Percentiles rank a stretch among this genome's conserved stretches.
phyloP scores from a whole-genome alignment of 768 basidiomycete genomes.

The Termitomyces sp. region DNA sequence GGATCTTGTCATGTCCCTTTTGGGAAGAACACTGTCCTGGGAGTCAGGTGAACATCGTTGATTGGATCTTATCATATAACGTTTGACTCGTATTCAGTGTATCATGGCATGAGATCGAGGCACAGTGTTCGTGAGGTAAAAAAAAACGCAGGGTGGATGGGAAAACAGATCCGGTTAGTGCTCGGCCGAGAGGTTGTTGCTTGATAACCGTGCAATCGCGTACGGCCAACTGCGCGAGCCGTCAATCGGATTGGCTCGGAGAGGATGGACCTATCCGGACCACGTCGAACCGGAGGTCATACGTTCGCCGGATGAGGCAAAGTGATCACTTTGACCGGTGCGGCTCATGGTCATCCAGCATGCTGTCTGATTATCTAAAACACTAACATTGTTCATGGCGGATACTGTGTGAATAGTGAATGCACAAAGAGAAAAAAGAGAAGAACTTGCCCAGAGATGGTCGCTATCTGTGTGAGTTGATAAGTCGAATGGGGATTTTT shows the following conservation, averaged over 20 bases:
- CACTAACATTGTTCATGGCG: neutral
- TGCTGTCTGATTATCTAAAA: neutral
- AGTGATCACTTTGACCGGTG: neutral
- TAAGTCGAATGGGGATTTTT: neutral
- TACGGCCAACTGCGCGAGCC: neutral
- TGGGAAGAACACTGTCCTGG: neutral
- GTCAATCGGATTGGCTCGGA: too few relatives aligned
- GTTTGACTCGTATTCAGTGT: too few relatives aligned
- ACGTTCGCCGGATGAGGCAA: neutral
- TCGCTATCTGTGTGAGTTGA: neutral
- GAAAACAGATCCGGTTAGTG: neutral
- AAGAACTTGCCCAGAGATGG: neutral
- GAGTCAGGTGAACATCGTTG: neutral
- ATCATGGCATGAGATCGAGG: neutral
- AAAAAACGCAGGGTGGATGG: neutral
- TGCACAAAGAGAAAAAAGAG: neutral
- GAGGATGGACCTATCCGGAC: neutral
- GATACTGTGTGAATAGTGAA: neutral
- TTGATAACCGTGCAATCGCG: neutral
- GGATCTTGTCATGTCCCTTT: neutral
- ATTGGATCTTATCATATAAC: neutral
- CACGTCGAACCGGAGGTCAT: neutral
- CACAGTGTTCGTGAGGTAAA: neutral
- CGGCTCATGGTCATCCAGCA: too few relatives aligned
- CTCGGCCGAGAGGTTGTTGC: neutral